Conservation (phyloP, 1,139 yeast genomes). For the Lodderomyces jiufengensis region DNA sequence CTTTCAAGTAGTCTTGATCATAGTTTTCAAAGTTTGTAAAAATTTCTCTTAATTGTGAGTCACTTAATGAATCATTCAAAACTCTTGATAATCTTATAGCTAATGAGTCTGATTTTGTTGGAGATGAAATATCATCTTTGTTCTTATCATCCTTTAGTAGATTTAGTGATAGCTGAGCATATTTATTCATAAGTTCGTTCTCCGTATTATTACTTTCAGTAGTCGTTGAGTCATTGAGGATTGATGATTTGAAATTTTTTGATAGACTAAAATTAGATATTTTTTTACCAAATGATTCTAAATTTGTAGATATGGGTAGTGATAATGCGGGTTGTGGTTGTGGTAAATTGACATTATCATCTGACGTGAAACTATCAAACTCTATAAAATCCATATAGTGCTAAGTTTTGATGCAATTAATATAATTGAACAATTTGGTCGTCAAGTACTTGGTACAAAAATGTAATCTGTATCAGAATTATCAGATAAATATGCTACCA, state of each 20-base stretch:
- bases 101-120: conserved; percentile 20
- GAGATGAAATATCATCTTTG: conserved; percentile 1
- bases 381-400: conserved; percentile 41
- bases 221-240: conserved; percentile 10
- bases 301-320: conserved; percentile 40
- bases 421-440: too few relatives aligned
- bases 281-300: conserved; percentile 34
- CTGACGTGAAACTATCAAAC: conserved; percentile 31
- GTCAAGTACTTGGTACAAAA: too few relatives aligned
- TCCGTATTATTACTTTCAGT: conserved; percentile 7
- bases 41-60: conserved; percentile 46
- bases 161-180: conserved; percentile 33
- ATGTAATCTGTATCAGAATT: too few relatives aligned
- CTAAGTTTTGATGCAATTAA: too few relatives aligned
- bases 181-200: conserved; percentile 30
- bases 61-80: conserved; percentile 46
- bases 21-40: conserved; percentile 40
- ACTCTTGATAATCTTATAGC: conserved; percentile 50
- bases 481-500: too few relatives aligned
- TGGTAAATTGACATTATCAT: conserved; percentile 25
- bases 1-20: conserved; percentile 9
- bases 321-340: conserved; percentile 47
- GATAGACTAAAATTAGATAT: conserved; percentile 33
- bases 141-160: conserved; percentile 17
- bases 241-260: conserved; percentile 22